phyloP scores from a whole-genome alignment of 202 grass and related monocot genomes.

The Sporobolus alterniflorus region DNA sequence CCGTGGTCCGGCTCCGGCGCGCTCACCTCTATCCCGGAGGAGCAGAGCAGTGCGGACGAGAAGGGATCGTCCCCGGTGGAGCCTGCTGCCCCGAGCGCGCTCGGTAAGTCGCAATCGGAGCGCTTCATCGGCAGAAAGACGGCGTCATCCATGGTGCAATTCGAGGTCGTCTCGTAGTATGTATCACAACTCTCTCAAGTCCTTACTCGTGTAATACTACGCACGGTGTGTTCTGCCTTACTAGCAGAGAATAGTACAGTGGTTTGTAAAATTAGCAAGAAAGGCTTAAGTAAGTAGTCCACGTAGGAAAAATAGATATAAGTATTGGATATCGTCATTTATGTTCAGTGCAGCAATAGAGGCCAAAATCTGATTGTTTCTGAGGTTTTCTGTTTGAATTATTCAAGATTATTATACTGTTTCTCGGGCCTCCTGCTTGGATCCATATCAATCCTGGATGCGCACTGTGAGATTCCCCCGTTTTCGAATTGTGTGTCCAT shows the following conservation, averaged over 20 bases:
- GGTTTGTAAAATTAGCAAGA: neutral
- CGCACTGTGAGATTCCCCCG: neutral
- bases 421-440: neutral
- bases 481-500: neutral
- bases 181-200: neutral
- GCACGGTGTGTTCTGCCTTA: too few relatives aligned
- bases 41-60: slow-evolving; percentile 49
- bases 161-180: slow-evolving; percentile 44
- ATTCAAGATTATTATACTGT: too few relatives aligned
- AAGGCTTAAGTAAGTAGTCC: too few relatives aligned
- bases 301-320: too few relatives aligned
- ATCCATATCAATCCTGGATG: neutral
- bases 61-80: slow-evolving; percentile 1
- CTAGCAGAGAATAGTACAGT: too few relatives aligned
- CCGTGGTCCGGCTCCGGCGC: slow-evolving; percentile 55
- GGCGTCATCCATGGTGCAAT: slow-evolving; percentile 33
- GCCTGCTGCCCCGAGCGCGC: neutral
- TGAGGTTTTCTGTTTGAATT: too few relatives aligned
- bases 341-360: too few relatives aligned
- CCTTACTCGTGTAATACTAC: too few relatives aligned
- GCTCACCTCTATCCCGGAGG: slow-evolving; percentile 55
- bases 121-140: slow-evolving; percentile 48
- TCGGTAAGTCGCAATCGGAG: slow-evolving; percentile 47
- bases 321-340: neutral
- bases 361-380: too few relatives aligned